These are phyloP conservation scores for Rehmannia glutinosa DNA, from an alignment of 257 asterid species.

Conservation along the genomic window DNA sequence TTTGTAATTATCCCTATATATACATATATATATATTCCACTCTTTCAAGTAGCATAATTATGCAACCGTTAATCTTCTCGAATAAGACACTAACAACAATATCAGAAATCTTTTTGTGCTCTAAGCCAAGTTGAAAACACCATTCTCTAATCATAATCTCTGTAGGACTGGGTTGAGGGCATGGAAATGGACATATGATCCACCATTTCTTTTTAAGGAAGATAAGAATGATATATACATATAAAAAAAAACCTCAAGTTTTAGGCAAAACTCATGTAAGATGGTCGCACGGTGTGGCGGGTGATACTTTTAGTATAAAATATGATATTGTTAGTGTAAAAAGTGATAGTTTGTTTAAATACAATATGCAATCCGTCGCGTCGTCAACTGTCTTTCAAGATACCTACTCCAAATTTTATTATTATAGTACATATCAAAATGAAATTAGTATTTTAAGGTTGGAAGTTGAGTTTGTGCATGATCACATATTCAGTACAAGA, in stretches of 20 bases:
- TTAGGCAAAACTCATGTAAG: not conserved
- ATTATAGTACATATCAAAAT: not conserved
- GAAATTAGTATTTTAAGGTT: constrained; percentile 1
- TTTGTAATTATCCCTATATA: no score
- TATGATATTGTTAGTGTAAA: no score
- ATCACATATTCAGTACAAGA: not conserved
- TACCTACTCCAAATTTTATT: not conserved
- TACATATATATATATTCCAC: not conserved
- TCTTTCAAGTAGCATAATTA: not conserved
- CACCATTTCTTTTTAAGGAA: constrained; percentile 6
- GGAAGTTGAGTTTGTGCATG: constrained; percentile 6
- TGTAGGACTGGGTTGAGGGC: not conserved
- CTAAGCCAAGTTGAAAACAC: not conserved
- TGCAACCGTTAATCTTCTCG: constrained; percentile 14
- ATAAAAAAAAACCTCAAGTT: no score
- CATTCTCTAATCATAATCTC: not conserved
- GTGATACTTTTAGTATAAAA: no score
- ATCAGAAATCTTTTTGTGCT: not conserved
- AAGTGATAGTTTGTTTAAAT: no score
- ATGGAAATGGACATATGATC: constrained; percentile 20
- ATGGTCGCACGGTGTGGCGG: no score
- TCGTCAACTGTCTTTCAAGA: no score
- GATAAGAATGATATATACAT: not conserved
- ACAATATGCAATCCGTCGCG: no score
- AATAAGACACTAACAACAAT: constrained; percentile 7